These are phyloP conservation scores for Mycena amicta DNA, from an alignment of 768 basidiomycete genomes.

Conservation along the genomic window DNA sequence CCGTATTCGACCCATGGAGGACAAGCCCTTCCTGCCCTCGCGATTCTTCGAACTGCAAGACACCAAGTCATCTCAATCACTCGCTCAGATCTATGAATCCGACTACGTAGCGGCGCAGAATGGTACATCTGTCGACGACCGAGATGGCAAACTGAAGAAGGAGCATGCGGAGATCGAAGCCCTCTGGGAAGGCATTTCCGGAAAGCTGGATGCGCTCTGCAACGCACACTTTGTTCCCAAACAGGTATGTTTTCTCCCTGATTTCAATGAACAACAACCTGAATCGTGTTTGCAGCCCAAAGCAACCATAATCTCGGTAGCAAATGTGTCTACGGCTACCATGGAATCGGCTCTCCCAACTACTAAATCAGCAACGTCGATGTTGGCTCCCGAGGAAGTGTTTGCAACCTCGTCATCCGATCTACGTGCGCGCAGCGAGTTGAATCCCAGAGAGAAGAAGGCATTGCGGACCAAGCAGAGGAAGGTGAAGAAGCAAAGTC, in stretches of 20 bases:
- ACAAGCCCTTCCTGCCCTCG: constrained; percentile 90
- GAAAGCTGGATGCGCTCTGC: constrained; percentile 89
- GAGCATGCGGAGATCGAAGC: constrained; percentile 87
- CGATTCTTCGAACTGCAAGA: constrained; percentile 88
- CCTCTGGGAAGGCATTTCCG: constrained; percentile 82
- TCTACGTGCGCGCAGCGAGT: constrained; percentile 70
- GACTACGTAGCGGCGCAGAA: constrained; percentile 77
- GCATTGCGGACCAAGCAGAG: constrained; percentile 66
- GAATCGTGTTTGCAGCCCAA: constrained; percentile 64
- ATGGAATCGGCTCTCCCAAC: constrained; percentile 93
- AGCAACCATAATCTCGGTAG: constrained; percentile 79
- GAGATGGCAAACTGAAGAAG: constrained; percentile 85
- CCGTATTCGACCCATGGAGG: constrained; percentile 74
- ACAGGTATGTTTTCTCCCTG: constrained; percentile 49
- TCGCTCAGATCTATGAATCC: constrained; percentile 95
- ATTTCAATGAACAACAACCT: not conserved
- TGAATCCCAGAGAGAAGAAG: constrained; percentile 85
- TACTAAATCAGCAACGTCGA: constrained; percentile 67
- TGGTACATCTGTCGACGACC: constrained; percentile 62
- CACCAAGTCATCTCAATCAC: constrained; percentile 81
- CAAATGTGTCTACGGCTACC: constrained; percentile 78
- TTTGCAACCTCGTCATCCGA: constrained; percentile 61
- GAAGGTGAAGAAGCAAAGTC: constrained; percentile 71
- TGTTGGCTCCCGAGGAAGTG: constrained; percentile 94
- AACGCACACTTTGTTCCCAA: constrained; percentile 97